Base-by-base conservation (phyloP, 768 basidiomycete species). In the Kwoniella europaea region DNA sequence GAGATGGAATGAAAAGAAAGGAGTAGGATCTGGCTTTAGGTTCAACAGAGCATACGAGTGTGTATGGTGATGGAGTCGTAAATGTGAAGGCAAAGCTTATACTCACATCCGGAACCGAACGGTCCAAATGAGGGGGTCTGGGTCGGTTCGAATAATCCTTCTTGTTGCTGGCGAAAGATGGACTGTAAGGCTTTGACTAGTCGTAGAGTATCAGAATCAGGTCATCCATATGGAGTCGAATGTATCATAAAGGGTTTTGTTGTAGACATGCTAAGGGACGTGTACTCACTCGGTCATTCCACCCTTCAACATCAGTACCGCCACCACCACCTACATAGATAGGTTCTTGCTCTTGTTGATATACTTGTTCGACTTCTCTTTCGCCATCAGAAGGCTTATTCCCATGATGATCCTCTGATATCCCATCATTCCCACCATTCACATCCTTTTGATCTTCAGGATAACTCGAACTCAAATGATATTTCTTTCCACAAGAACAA, bases 61-160 rank as follows among this genome's bases (percentile, higher is more conserved):
- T 35, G 35, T 20, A 52, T 52, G 20, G 20, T 16, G 50, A 52
- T 16, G 5, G 50, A 52, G 10, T 5, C 54, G 20, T 20, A 5
- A 24, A 24, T n/a, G 24, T n/a, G 54, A 55, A 55, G 18, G 15
- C 10, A 29, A 16, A 58, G n/a, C 9, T 44, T n/a, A 35, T 3
- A 61, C 59, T 61, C n/a, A 61, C 59, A 44, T 61, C 59, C 59
- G 59, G 59, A n/a, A 22, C 59, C 59, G 59, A 22, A 12, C 59
- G 59, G 42, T 61, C 59, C 16, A 61, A 43, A 61, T 61, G 59
- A 61, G 59, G 59, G 15, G 59, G 59, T 61, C 22, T 61, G 42
- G 59, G 59, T 61, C 59, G 13, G 15, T 16, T 61, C n/a, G 43
- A 61, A 27, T 61, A 22, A 44, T 61, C 59, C 22, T 41, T 43